Evolutionary conservation across 2,329 filamentous ascomycete species (phyloP), one percentile per base, ranked within the genome.

Genomic region (Venturia aucupariae): DNA sequence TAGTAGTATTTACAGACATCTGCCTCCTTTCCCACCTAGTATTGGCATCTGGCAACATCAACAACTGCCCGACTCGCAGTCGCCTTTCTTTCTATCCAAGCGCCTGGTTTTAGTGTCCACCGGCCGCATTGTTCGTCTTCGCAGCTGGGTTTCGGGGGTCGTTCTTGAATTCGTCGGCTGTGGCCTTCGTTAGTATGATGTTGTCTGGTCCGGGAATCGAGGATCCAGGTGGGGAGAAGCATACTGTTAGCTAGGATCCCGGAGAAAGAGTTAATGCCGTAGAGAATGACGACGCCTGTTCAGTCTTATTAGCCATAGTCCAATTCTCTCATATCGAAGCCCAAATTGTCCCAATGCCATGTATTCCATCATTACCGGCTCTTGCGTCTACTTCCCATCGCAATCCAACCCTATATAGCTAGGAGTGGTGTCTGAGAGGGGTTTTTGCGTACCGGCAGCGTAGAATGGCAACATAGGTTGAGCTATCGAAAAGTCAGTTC

Each of bases 161-260:
- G 83, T 96, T 95, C 87, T 92, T 95, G 86, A 85, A 97, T 82
- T 97, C 91, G 72, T 90, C 90, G 82, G 86, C 93, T 97, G 72
- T 68, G 32, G 35, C 41, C 11, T 15, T 13, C 11, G 38, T 60
- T 35, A 64, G 57, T 24, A 30, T 19, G 10, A 24, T 48, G 19
- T 63, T 15, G 15, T 22, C n/a, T 44, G 61, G 17, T 27, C 51
- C n/a, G 46, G 24, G 41, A 46, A 44, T 19, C 19, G 39, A 44
- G 46, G 51, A 55, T 15, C 39, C 8, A 54, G 59, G 60, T 63
- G 42, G 62, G 84, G 5, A 17, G 27, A 8, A 57, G 15, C 86
- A 78, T 86, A 97, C 93, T 85, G 76, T 85, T 81, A 81, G 88
- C 86, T 81, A 96, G 84, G 72, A 85, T 80, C 76, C 84, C 89